Conservation (phyloP, 1,284 basidiomycete genomes). For the Irpex sp. region DNA sequence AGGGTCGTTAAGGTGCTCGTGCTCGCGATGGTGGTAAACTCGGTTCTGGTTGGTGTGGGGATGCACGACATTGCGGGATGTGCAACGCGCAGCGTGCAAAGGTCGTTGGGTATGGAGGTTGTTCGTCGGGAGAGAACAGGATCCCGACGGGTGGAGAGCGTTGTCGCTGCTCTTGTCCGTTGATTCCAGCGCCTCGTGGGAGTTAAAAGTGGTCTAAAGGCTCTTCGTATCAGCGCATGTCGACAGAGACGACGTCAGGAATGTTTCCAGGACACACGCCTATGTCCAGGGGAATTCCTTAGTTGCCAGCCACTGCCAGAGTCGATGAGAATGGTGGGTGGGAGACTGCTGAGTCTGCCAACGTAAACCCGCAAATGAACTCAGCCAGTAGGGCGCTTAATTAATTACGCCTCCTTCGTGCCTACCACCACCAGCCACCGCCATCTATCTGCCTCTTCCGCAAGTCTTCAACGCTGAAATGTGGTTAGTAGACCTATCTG, state of each 20-base stretch:
- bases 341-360: not conserved
- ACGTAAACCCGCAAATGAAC: not conserved
- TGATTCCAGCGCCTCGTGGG: slow-evolving; percentile 13
- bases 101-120: not conserved
- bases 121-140: not conserved
- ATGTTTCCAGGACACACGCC: not conserved
- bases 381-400: not conserved
- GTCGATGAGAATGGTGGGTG: not conserved
- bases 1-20: slow-evolving; percentile 16
- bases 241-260: not conserved
- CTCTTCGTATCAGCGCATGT: slow-evolving; percentile 7
- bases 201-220: not conserved
- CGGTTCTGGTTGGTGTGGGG: slow-evolving; percentile 24
- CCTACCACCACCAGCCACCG: not conserved
- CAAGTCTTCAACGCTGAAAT: not conserved
- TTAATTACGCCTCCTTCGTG: not conserved
- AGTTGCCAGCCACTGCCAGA: not conserved
- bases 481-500: slow-evolving; percentile 11
- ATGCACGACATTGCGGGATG: slow-evolving; percentile 25
- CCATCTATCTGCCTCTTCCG: not conserved
- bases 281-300: not conserved
- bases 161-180: slow-evolving; percentile 6
- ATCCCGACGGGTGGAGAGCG: not conserved
- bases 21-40: slow-evolving; percentile 20
- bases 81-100: not conserved